A percentile compares a stretch with the other conserved stretches of the same genome.
Conservation (phyloP, 2,329 filamentous ascomycete species). For the Diaporthe destruens region DNA sequence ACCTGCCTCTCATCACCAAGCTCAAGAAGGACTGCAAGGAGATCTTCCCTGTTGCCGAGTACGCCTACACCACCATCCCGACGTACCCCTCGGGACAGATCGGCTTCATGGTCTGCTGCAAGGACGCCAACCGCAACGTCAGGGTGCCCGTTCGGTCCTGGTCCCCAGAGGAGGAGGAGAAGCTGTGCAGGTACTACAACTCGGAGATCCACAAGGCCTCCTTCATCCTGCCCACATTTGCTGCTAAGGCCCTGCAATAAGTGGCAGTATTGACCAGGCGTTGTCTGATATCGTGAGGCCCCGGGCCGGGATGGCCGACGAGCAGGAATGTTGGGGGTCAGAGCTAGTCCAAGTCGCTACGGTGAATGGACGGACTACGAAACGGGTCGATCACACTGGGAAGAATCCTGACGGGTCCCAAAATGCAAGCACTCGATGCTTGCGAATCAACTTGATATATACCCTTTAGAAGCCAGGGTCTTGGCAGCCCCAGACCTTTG, state of each 20-base stretch:
- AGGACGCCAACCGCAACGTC: constrained; percentile 87
- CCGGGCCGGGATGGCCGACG: neutral
- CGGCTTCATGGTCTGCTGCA: constrained; percentile 99
- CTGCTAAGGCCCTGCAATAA: constrained; percentile 79
- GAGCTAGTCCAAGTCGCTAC: constrained; percentile 4
- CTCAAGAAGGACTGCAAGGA: constrained; percentile 97
- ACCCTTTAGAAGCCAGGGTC: constrained; percentile 16
- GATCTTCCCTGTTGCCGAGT: constrained; percentile 97
- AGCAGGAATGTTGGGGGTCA: neutral
- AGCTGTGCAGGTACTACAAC: constrained; percentile 97
- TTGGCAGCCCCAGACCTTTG: neutral
- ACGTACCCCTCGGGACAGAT: constrained; percentile 99
- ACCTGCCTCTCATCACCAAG: constrained; percentile 91
- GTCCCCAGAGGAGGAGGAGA: constrained; percentile 88
- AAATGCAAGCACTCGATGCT: constrained; percentile 12
- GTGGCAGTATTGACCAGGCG: neutral
- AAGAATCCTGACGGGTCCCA: neutral
- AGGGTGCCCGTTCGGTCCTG: constrained; percentile 86
- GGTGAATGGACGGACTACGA: neutral
- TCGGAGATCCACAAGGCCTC: constrained; percentile 94
- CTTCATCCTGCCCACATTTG: constrained; percentile 95
- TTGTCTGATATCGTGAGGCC: neutral
- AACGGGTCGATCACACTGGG: constrained; percentile 3
- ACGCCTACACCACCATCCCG: constrained; percentile 98
- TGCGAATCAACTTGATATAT: constrained; percentile 30